Evolutionary conservation across 2,329 filamentous ascomycete genomes (phyloP).

Genomic region (Nothophaeocryptopus gaeumannii): DNA sequence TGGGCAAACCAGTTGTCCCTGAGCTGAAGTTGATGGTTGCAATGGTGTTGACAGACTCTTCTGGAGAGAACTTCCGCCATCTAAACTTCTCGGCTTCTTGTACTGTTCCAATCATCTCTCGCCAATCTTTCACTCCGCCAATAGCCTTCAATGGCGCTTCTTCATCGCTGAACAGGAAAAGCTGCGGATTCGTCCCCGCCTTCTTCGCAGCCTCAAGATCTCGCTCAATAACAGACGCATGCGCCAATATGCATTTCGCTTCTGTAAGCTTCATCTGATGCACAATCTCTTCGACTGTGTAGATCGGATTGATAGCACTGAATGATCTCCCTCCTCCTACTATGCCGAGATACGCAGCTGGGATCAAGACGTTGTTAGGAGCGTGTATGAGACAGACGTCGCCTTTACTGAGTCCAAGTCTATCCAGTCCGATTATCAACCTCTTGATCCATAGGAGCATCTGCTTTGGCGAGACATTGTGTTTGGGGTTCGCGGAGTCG

Average conservation of each 20-base stretch:
- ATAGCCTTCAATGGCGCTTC: constrained; percentile 39
- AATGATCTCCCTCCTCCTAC: constrained; percentile 54
- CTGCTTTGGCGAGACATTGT: constrained; percentile 49
- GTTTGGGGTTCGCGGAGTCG: constrained; percentile 49
- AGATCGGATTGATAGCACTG: constrained; percentile 53
- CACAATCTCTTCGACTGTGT: constrained; percentile 52
- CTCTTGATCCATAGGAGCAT: constrained; percentile 52
- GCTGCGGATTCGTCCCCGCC: constrained; percentile 45
- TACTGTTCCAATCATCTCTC: constrained; percentile 32
- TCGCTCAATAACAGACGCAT: constrained; percentile 49
- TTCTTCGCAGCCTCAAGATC: constrained; percentile 52
- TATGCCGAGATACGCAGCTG: constrained; percentile 54
- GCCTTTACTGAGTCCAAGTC: constrained; percentile 45
- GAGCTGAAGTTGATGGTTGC: constrained; percentile 78
- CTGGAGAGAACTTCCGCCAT: constrained; percentile 55
- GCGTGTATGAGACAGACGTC: constrained; percentile 56
- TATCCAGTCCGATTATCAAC: constrained; percentile 50
- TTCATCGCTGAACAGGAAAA: constrained; percentile 41
- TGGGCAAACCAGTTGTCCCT: constrained; percentile 63
- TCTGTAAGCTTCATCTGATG: constrained; percentile 46
- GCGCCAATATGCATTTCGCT: constrained; percentile 43
- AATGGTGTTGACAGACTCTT: constrained; percentile 46
- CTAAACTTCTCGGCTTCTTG: constrained; percentile 40
- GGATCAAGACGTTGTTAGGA: constrained; percentile 56
- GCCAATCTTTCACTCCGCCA: constrained; percentile 37